Evolutionary conservation across 2,329 filamentous ascomycete species (phyloP).

Genomic region (Neophaeococcomyces aloes): DNA sequence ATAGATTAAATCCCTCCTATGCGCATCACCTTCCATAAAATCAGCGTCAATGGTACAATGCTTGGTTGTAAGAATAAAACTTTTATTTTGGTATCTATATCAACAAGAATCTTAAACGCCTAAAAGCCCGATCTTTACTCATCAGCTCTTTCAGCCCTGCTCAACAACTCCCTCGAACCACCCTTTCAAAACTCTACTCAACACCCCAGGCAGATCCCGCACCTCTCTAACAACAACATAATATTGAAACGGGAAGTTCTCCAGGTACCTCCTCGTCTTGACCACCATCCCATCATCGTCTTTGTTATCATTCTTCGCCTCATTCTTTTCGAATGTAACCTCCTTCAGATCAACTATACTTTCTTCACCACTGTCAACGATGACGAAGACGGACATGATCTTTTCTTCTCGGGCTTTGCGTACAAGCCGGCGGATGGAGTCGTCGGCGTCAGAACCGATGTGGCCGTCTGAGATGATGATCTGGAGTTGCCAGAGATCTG

Average conservation of each 20-base stretch:
- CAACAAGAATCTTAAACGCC: too few species aligned
- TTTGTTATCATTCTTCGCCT: slow-evolving; percentile 38
- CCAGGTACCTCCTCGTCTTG: slow-evolving; percentile 80
- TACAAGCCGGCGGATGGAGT: slow-evolving; percentile 68
- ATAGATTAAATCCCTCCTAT: too few species aligned
- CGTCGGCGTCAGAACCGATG: slow-evolving; percentile 64
- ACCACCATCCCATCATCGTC: slow-evolving; percentile 57
- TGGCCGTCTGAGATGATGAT: slow-evolving; percentile 90
- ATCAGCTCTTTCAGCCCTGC: too few species aligned
- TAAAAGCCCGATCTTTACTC: too few species aligned
- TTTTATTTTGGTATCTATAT: too few species aligned
- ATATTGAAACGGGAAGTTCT: slow-evolving; percentile 93
- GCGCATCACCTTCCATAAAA: too few species aligned
- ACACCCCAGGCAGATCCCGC: slow-evolving; percentile 74
- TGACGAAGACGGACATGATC: slow-evolving; percentile 97
- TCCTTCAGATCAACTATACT: slow-evolving; percentile 77
- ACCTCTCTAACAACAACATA: slow-evolving; percentile 92
- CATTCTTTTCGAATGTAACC: slow-evolving; percentile 66
- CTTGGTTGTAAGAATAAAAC: too few species aligned
- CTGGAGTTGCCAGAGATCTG: slow-evolving; percentile 87
- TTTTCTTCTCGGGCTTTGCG: slow-evolving; percentile 82
- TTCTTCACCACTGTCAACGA: slow-evolving; percentile 59
- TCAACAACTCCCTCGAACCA: slow-evolving; percentile 73
- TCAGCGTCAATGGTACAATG: too few species aligned
- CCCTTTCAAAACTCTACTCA: slow-evolving; percentile 80